Base-by-base conservation (phyloP, 352 stramenopile genomes). In the Phytophthora sp. region DNA sequence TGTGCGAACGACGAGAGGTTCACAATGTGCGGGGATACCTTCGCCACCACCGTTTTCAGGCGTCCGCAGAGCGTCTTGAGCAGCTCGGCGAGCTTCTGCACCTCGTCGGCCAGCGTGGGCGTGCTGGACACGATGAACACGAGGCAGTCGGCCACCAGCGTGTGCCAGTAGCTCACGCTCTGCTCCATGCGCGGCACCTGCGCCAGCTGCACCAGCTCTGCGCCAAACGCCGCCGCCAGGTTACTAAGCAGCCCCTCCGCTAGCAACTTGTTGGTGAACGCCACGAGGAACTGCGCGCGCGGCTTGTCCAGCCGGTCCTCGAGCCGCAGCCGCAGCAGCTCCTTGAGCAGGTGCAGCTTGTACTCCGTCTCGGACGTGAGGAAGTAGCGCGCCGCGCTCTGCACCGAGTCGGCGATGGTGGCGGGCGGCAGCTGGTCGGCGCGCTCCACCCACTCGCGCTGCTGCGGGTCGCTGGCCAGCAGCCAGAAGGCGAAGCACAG, bases 21-120 rank as follows among this genome's bases (percentile, higher is more conserved):
- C 20, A 94, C 82, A 61, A 94, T 91, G 55, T 94, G 82, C 43
- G 84, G 82, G 21, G 87, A 91, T 5, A 95, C 79, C 55, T 91
- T 89, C 1, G 82, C 67, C 27, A 92, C 78, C 20, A 78, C 73
- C 1, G 66, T 48, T 39, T 92, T 79, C 7, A 93, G 60, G 4
- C 79, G 82, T 31, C 65, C 62, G 53, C 81, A 90, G 8, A 93
- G 66, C 44, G 69, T 70, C 56, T 88, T 75, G 4, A 92, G 53
- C 21, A 87, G 59, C 44, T 79, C 51, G 0, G 64, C 81, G 28
- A 92, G 62, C 53, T 79, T 60, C 32, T 79, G 68, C 26, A 89
- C 71, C 61, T 95, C 87, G 15, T 73, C 54, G 3, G 83, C 72
- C 46, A 81, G 50, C 54, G 77, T 64, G 18, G 80, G 62, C 20